Percentiles rank a stretch among this genome's conserved stretches.
Evolutionary conservation across 306 rosid species (phyloP).

Genomic region (Mucuna pruriens): DNA sequence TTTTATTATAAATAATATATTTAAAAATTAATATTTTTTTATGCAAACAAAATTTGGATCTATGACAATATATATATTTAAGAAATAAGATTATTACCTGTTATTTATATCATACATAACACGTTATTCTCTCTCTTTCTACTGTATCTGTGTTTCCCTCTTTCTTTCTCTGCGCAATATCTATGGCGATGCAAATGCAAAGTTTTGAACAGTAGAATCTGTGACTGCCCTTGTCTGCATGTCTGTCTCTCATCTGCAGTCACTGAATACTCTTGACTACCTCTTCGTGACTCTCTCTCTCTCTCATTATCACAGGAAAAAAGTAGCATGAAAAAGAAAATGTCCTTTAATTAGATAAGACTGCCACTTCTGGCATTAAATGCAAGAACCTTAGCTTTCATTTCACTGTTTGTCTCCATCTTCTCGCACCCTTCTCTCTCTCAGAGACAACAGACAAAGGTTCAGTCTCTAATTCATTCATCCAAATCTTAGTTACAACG

Average conservation of each 20-base stretch:
- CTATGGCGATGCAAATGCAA: constrained; percentile 49
- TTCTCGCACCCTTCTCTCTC: constrained; percentile 39
- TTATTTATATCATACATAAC: no score
- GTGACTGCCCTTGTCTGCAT: constrained; percentile 76
- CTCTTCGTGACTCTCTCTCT: constrained; percentile 30
- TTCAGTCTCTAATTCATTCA: constrained; percentile 30
- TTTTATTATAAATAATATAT: no score
- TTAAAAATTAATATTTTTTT: no score
- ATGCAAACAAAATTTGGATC: no score
- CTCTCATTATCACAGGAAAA: constrained; percentile 25
- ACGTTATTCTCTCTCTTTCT: not conserved
- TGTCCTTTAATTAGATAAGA: constrained; percentile 51
- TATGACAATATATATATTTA: no score
- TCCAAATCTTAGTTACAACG: constrained; percentile 36
- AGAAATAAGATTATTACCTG: no score
- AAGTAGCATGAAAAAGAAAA: constrained; percentile 38
- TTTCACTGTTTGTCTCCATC: constrained; percentile 78
- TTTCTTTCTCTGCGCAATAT: constrained; percentile 36
- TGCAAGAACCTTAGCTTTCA: constrained; percentile 67
- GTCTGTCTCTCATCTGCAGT: constrained; percentile 65
- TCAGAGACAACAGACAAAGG: constrained; percentile 36
- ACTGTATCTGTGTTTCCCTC: constrained; percentile 13
- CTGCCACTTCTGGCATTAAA: constrained; percentile 65
- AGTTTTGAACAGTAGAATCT: constrained; percentile 70
- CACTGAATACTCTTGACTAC: constrained; percentile 74